phyloP scores from a whole-genome alignment of 2,329 filamentous ascomycete genomes.

The Colletotrichum ledebouriae region DNA sequence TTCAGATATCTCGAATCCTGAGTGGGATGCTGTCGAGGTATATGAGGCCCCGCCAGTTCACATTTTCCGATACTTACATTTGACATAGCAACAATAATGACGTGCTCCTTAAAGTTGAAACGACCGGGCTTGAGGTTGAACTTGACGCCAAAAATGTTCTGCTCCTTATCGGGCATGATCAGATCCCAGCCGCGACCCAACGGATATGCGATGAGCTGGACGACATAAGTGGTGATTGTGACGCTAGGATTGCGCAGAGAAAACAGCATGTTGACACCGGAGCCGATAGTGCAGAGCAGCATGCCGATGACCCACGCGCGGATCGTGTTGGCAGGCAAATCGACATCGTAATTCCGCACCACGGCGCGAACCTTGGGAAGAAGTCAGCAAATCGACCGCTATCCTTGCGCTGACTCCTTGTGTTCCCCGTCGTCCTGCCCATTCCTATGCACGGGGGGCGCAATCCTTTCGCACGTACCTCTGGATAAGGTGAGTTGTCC shows the following conservation, averaged over 20 bases:
- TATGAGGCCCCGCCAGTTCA: background rate
- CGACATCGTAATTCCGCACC: conserved; percentile 74
- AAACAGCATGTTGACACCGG: conserved; percentile 72
- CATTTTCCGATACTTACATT: conserved; percentile 60
- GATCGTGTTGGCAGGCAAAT: conserved; percentile 74
- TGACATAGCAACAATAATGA: conserved; percentile 74
- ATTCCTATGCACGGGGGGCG: background rate
- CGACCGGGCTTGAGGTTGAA: conserved; percentile 69
- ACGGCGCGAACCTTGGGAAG: conserved; percentile 70
- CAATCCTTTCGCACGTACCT: conserved; percentile 58
- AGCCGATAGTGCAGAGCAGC: conserved; percentile 72
- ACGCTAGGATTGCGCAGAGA: conserved; percentile 71
- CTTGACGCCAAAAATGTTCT: conserved; percentile 64
- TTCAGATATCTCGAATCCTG: conserved; percentile 9
- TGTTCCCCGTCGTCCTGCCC: background rate
- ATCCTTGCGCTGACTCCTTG: background rate
- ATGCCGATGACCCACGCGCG: conserved; percentile 75
- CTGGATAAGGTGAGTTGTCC: conserved; percentile 77
- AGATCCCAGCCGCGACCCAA: conserved; percentile 68
- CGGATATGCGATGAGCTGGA: conserved; percentile 73
- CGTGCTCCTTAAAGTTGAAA: conserved; percentile 74
- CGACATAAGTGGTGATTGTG: conserved; percentile 71
- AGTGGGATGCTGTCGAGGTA: background rate
- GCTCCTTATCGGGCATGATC: conserved; percentile 66
- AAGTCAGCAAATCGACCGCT: conserved; percentile 31